phyloP scores from a whole-genome alignment of 108 stramenopile genomes.

The Skeletonema grethae region DNA sequence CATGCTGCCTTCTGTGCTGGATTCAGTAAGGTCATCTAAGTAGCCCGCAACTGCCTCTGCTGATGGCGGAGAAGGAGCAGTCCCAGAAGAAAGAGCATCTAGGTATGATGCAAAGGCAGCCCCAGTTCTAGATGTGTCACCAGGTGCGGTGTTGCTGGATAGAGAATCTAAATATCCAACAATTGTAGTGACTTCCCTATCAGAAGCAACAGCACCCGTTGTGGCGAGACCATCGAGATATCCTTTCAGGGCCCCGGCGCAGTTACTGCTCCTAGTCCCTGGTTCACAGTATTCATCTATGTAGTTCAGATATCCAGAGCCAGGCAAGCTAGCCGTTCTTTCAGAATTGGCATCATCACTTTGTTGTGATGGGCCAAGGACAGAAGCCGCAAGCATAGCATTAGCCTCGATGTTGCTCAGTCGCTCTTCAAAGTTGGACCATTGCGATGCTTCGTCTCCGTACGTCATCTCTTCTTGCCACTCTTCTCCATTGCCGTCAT shows the following conservation, averaged over 20 bases:
- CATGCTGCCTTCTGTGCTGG: background rate
- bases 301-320: conserved; percentile 1
- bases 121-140: conserved; percentile 16
- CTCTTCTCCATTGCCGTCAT: background rate
- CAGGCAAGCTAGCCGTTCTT: background rate
- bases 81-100: conserved; percentile 43
- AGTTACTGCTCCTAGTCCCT: conserved; percentile 27
- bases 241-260: conserved; percentile 33
- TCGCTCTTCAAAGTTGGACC: background rate
- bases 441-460: background rate
- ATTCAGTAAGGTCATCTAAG: conserved; percentile 20
- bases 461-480: background rate
- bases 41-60: conserved; percentile 48
- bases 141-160: conserved; percentile 11
- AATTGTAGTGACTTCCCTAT: conserved; percentile 33
- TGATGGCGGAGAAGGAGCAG: conserved; percentile 29
- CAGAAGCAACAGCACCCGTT: conserved; percentile 32
- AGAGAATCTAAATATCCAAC: conserved; percentile 52
- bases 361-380: background rate
- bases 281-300: conserved; percentile 47
- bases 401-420: conserved; percentile 1
- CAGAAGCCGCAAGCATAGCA: background rate
- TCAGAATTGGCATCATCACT: background rate
- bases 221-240: conserved; percentile 37
- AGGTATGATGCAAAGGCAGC: conserved; percentile 47